Evolutionary conservation across 495 filamentous ascomycete genomes (phyloP).

Genomic region (Hypoxylon fragiforme): DNA sequence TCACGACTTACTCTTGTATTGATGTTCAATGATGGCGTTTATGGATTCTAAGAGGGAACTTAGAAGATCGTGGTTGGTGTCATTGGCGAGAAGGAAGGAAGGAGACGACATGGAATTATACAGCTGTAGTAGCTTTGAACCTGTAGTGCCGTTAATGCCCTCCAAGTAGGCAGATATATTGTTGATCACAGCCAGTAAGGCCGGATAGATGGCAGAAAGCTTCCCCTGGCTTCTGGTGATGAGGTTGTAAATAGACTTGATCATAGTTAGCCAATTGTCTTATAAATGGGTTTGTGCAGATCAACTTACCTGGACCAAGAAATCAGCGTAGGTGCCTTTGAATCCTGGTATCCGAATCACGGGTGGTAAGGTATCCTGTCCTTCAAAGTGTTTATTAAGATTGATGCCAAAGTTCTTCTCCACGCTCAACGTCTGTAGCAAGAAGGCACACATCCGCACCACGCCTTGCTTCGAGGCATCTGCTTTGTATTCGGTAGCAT

Average conservation of each 20-base stretch:
- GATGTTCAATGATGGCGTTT: slow-evolving; percentile 90
- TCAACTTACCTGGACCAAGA: slow-evolving; percentile 86
- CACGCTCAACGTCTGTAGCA: slow-evolving; percentile 91
- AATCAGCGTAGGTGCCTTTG: slow-evolving; percentile 90
- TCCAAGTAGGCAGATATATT: slow-evolving; percentile 87
- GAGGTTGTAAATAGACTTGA: slow-evolving; percentile 85
- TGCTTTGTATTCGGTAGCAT: slow-evolving; percentile 82
- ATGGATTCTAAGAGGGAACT: slow-evolving; percentile 85
- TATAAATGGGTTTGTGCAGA: too few relatives aligned
- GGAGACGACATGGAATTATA: slow-evolving; percentile 95
- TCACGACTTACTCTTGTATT: slow-evolving; percentile 75
- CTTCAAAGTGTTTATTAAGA: slow-evolving; percentile 86
- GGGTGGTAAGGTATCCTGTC: slow-evolving; percentile 81
- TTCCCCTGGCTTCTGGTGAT: slow-evolving; percentile 92
- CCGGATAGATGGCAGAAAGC: slow-evolving; percentile 89
- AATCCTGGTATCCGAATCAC: slow-evolving; percentile 82
- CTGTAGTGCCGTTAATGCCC: slow-evolving; percentile 69
- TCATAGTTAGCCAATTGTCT: slow-evolving; percentile 5
- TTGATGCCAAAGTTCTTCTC: slow-evolving; percentile 89
- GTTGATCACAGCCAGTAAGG: slow-evolving; percentile 87
- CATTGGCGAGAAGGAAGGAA: slow-evolving; percentile 91
- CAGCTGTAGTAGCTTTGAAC: slow-evolving; percentile 82
- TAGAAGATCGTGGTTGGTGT: slow-evolving; percentile 84
- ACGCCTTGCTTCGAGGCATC: slow-evolving; percentile 90
- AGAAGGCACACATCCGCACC: slow-evolving; percentile 94